Evolutionary conservation across 1,284 basidiomycete genomes (phyloP), one percentile per base, ranked within the genome.

Genomic region (Rhodotorula sp.): DNA sequence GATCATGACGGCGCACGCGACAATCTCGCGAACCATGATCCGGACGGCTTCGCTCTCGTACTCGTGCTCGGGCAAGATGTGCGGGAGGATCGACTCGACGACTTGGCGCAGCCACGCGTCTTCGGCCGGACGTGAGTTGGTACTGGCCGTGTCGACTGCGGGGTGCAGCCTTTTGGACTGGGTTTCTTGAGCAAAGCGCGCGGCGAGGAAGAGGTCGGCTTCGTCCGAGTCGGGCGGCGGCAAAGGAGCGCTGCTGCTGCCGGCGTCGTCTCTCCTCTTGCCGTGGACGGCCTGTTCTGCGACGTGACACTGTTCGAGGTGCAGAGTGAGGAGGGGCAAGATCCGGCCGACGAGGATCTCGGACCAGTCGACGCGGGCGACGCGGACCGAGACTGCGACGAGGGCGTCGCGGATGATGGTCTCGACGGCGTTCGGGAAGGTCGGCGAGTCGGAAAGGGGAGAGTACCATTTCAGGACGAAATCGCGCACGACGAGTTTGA

Each of bases 381-480:
- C 82, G 49, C 88, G 84, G 12, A 83, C 80, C 4, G 89, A 78
- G 15, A 93, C 77, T 26, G 85, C 82, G 67, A 86, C 83, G 53
- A 92, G 78, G 12, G 87, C 86, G 10, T 85, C 84, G 74, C 93
- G 89, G 26, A 98, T 82, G 20, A 89, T 85, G 4, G 83, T 82
- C 12, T 93, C 91, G 58, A 95, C 88, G 18, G 92, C 89, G 70
- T 87, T 85, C 24, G 93, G 92, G 79, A 98, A 97, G 2, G 91
- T 87, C 10, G 91, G 88, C 0, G 91, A 93, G 8, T 88, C 85
- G 10, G 93, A 95, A 55, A 95, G 84, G 33, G 88, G 86, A 72
- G 84, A 84, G 83, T 94, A 95, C 93, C 93, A 95, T 24, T 86
- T 86, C 61, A 89, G 81, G 26, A 96, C 87, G 79, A 95, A 95